Percentiles rank a stretch among this genome's conserved stretches.
Evolutionary conservation across 257 asterid genomes (phyloP).

Genomic region (Primulina eburnea): DNA sequence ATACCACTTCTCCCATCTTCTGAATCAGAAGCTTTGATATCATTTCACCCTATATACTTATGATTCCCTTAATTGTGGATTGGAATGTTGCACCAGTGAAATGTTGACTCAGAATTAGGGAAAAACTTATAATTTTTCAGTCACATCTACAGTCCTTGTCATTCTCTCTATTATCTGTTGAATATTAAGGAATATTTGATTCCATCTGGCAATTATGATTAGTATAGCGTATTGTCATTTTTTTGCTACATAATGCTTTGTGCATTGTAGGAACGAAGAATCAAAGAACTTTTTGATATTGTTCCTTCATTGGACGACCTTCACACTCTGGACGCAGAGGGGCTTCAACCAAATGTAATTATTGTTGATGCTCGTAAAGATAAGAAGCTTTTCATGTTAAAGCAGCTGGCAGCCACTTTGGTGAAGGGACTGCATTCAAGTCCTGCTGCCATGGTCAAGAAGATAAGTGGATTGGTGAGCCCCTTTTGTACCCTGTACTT

Average conservation of each 20-base stretch:
- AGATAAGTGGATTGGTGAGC: conserved; percentile 90
- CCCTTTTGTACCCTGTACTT: conserved; percentile 13
- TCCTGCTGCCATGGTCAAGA: conserved; percentile 70
- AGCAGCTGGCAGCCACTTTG: conserved; percentile 75
- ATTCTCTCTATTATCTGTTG: neutral
- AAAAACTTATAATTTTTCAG: neutral
- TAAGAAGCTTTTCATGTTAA: conserved; percentile 88
- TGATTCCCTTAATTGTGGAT: neutral
- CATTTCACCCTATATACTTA: neutral
- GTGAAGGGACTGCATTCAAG: conserved; percentile 72
- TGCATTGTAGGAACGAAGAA: conserved; percentile 81
- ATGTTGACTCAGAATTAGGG: neutral
- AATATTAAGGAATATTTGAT: neutral
- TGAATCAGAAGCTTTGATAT: neutral
- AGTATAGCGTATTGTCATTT: conserved; percentile 11
- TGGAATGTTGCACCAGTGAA: neutral
- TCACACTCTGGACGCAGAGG: conserved; percentile 66
- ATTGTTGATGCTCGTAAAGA: conserved; percentile 78
- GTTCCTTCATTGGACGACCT: conserved; percentile 84
- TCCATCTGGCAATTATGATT: neutral
- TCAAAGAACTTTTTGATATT: conserved; percentile 79
- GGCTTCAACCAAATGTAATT: conserved; percentile 76
- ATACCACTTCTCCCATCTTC: no score
- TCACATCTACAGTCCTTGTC: neutral
- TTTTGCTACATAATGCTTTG: conserved; percentile 24